Evolutionary conservation across 371 early-diverging fungal species (phyloP), one percentile per base, ranked within the genome.

Genomic region (Actinomucor elegans): DNA sequence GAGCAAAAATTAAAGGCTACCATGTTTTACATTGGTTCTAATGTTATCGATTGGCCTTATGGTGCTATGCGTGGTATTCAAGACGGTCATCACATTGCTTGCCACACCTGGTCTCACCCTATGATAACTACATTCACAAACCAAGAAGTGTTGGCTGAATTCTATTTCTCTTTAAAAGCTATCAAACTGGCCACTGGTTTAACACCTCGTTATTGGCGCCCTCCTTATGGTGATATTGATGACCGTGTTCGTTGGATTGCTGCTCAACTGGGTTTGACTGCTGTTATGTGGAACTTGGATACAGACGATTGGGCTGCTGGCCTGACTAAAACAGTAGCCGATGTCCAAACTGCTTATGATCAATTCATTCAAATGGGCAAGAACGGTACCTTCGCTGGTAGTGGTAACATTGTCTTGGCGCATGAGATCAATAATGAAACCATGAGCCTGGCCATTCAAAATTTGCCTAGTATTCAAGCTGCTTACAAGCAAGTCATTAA

Each of bases 91-190:
- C 72, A 70, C 15, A 67, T 83, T 37, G 69, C 69, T 54, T 57
- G 57, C 24, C 83, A 83, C 61, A 80, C 83, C 26, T 82, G 83
- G 83, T 75, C 79, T 37, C 87, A 87, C 52, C 71, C 65, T 12
- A 48, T 59, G 17, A 71, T 82, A 60, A 80, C 84, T 21, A 71
- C 80, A 9, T 57, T 79, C 48, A 67, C 75, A 24, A 81, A 75
- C 57, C 60, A 77, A 21, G 71, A 80, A 57, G 67, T 87, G 7
- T 65, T 83, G 28, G 78, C 84, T 38, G 85, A 87, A 61, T 51
- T 85, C 17, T 71, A 81, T 50, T 76, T 66, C 44, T 73, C 76
- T 15, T 66, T 66, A 48, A 75, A 74, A 49, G 71, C 76, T 21
- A 77, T 86, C 59, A 72, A 83, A 64, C 64, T 73, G 12, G 67